Base-by-base conservation (phyloP, 306 rosid genomes). In the Castanea sativa region DNA sequence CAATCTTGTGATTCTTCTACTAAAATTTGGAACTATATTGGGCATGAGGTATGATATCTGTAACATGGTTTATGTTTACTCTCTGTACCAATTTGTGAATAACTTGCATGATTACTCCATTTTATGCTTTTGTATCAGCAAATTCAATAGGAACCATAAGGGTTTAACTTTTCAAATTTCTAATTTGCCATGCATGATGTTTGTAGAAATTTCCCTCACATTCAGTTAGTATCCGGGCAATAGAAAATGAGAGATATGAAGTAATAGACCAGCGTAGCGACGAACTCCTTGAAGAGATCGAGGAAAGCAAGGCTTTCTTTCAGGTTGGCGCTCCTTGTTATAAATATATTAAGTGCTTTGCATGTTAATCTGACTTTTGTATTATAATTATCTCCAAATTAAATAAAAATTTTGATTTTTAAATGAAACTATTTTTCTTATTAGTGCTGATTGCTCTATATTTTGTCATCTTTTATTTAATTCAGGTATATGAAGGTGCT, bases 271-370 rank as follows among this genome's bases (percentile, higher is more conserved):
- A 87, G 82, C 79, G 68, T 55, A 87, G 43, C 29, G 77, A 91
- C 21, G 59, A 83, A 84, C 85, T 92, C 82, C 94, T 94, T 83
- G 97, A 94, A 88, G 99, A 94, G 90, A 89, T 94, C 67, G 99
- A 94, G 86, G 99, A 94, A 87, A 92, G 97, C 95, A 92, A 73
- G 86, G 97, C 92, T 83, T 94, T 94, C 87, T 92, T 92, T 85
- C 99, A 91, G 97, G 99, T 94, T 55, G 60, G 53, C 20, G 53
- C 29, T 64, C 33, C 63, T 30, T 56, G 9, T n/a, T n/a, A 33
- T 33, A 77, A 74, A 58, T 64, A 25, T 63, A 38, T 43, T 63
- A 64, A 2, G 56, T 78, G 59, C 5, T 67, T 33, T 33, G 55
- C 30, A 74, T 29, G 5, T 55, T 35, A 43, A 51, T 76, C 33